Base-by-base conservation (phyloP, 176 grass and related monocot genomes). In the Metroxylon sagu region DNA sequence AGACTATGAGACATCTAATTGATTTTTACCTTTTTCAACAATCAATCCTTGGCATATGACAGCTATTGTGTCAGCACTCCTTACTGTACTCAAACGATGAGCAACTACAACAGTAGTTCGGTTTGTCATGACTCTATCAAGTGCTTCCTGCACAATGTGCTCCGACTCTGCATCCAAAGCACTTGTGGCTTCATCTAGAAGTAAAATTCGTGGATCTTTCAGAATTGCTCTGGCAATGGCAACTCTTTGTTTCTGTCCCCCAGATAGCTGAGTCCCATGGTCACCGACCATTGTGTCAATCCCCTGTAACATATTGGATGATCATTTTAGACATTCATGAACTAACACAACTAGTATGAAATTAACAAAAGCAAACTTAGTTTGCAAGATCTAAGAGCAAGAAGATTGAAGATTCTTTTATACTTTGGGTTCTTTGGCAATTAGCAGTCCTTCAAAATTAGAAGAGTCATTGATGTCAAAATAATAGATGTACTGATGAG, bases 171-270 rank as follows among this genome's bases (percentile, higher is more conserved):
- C 87, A 59, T 91, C 92, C 61, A 97, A 76, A 4, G 92, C 92
- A 50, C 92, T 97, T 0, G 87, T 97, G 17, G 92, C 92, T 81
- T 97, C 92, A 39, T 97, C 92, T 52, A 97, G 80, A 29, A 97
- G 78, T 61, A 97, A 75, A 70, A 97, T 76, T 25, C 83, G 69
- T 0, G 92, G 92, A 75, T 97, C 80, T 82, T 91, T 97, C 50
- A 97, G 81, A 66, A 97, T 83, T 0, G 92, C 92, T 29, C 92
- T 56, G 5, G 92, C 92, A 3, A 97, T 97, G 62, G 92, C 92
- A 52, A 97, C 88, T 16, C 92, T 76, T 70, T 97, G 92, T 60
- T 97, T 97, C 81, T 97, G 92, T 1, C 92, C 92, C 1, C 92
- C 92, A 0, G 92, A 97, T 14, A 97, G 75, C 79, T 97, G 92